phyloP scores from a whole-genome alignment of 164 flowering plant genomes.

The Vitis rupestris region DNA sequence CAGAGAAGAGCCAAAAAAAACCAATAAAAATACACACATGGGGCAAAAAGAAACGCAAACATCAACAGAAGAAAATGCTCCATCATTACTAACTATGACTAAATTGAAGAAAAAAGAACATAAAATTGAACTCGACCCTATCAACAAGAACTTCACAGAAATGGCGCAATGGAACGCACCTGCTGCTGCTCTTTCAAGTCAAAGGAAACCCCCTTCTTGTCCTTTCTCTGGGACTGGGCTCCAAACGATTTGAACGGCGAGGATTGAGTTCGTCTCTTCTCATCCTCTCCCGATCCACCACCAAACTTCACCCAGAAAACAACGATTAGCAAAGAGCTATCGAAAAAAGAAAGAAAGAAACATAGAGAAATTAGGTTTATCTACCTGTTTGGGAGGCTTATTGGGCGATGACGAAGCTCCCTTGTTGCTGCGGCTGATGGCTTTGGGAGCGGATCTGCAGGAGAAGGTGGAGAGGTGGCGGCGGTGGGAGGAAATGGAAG shows the following conservation, averaged over 20 bases:
- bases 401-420: constrained; percentile 12
- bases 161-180: too few relatives aligned
- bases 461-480: constrained; percentile 14
- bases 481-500: constrained; percentile 21
- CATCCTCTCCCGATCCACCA: constrained; percentile 39
- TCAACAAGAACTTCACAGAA: too few relatives aligned
- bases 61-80: neutral
- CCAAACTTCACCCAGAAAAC: constrained; percentile 37
- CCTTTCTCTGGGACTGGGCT: constrained; percentile 38
- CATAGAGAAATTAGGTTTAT: neutral
- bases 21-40: neutral
- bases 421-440: constrained; percentile 2
- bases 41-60: neutral
- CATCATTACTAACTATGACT: too few relatives aligned
- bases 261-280: constrained; percentile 37
- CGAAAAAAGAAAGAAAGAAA: too few relatives aligned
- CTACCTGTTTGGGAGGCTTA: constrained; percentile 6
- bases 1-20: neutral
- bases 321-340: neutral
- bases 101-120: too few relatives aligned
- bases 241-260: constrained; percentile 49
- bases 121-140: neutral
- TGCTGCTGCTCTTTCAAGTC: constrained; percentile 66
- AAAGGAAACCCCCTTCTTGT: constrained; percentile 39
- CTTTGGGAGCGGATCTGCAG: neutral